These are phyloP conservation scores for Astathelohania contejeani DNA, from an alignment of 371 early-diverging fungal genomes.

Conservation along the genomic window DNA sequence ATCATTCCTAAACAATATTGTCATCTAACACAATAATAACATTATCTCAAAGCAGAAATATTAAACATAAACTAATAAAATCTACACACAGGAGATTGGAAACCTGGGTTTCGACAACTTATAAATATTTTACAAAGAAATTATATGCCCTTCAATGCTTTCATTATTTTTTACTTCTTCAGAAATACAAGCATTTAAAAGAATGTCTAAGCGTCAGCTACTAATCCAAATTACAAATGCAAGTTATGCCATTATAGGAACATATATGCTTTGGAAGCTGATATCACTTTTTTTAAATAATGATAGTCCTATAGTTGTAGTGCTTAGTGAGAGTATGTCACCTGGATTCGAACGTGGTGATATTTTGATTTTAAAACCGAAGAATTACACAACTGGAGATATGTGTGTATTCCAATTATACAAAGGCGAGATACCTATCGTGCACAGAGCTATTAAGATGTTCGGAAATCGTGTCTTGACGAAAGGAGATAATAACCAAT, in stretches of 20 bases:
- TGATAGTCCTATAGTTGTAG: slow-evolving; percentile 92
- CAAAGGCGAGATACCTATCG: slow-evolving; percentile 80
- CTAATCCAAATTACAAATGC: slow-evolving; percentile 42
- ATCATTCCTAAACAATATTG: too few species aligned
- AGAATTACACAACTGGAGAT: slow-evolving; percentile 63
- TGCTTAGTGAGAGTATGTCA: slow-evolving; percentile 91
- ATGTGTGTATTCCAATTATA: slow-evolving; percentile 82
- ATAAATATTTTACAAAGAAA: too few species aligned
- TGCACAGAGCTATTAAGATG: slow-evolving; percentile 73
- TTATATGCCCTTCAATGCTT: slow-evolving; percentile 18
- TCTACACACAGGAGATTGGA: too few species aligned
- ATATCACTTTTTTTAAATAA: slow-evolving; percentile 66
- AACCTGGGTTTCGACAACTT: too few species aligned
- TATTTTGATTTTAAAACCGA: slow-evolving; percentile 67
- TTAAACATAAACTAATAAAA: too few species aligned
- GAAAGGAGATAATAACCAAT: slow-evolving; percentile 90
- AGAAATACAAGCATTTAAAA: slow-evolving; percentile 30
- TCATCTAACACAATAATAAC: too few species aligned
- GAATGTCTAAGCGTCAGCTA: slow-evolving; percentile 27
- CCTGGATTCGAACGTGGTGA: slow-evolving; percentile 93
- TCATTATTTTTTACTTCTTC: slow-evolving; percentile 26
- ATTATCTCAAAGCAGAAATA: too few species aligned
- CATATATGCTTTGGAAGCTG: slow-evolving; percentile 89
- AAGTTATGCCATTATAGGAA: slow-evolving; percentile 35
- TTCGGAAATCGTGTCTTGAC: slow-evolving; percentile 58